These are phyloP conservation scores for Carallia pectinifolia DNA, from an alignment of 345 rosid genomes.

Conservation along the genomic window DNA sequence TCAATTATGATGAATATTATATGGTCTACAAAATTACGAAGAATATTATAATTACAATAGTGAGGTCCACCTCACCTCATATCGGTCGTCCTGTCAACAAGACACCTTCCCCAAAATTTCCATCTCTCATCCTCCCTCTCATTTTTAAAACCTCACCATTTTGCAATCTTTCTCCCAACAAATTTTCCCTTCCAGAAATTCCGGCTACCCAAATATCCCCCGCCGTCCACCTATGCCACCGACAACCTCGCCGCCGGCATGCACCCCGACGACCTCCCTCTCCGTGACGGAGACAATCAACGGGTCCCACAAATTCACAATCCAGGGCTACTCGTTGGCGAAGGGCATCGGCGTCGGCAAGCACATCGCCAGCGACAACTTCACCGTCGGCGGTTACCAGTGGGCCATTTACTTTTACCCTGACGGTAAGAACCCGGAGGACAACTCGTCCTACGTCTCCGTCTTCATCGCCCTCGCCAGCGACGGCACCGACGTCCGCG, in stretches of 20 bases:
- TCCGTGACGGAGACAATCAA: constrained; percentile 79
- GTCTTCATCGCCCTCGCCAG: constrained; percentile 92
- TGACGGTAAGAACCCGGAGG: constrained; percentile 88
- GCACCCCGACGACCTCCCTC: constrained; percentile 59
- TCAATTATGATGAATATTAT: no score
- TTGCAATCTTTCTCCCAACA: no score
- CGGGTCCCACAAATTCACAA: constrained; percentile 81
- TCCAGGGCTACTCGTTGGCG: constrained; percentile 83
- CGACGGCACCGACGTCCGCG: constrained; percentile 91
- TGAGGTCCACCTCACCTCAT: no score
- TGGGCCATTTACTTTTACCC: constrained; percentile 96
- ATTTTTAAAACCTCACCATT: neutral
- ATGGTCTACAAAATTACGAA: no score
- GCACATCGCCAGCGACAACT: constrained; percentile 90
- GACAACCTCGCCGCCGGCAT: constrained; percentile 5
- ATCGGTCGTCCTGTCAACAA: no score
- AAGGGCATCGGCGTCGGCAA: constrained; percentile 90
- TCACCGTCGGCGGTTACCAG: constrained; percentile 76
- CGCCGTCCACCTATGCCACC: constrained; percentile 6
- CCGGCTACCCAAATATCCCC: no score
- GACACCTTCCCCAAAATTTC: no score
- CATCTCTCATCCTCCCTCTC: neutral
- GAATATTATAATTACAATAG: no score
- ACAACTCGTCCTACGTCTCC: constrained; percentile 72
- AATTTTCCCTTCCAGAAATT: neutral